Conservation (phyloP, 2,329 filamentous ascomycete genomes). For the Colletotrichum truncatum region DNA sequence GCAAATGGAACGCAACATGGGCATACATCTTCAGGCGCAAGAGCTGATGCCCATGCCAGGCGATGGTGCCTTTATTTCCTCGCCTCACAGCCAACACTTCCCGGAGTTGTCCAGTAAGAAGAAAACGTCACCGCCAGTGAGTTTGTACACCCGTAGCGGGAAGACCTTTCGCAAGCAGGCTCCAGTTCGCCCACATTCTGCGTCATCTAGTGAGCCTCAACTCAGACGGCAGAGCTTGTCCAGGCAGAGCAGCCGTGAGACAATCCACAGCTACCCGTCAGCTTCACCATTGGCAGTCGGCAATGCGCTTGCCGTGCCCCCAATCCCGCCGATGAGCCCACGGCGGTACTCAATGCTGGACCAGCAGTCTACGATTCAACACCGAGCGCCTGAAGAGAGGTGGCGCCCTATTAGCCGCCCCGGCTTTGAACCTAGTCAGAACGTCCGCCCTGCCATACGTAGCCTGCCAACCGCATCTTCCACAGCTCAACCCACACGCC, state of each 20-base stretch:
- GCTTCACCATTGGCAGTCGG: constrained; percentile 29
- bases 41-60: not conserved
- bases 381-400: not conserved
- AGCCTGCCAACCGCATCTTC: constrained; percentile 15
- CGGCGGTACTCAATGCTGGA: constrained; percentile 11
- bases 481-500: constrained; percentile 21
- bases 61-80: not conserved
- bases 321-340: constrained; percentile 37
- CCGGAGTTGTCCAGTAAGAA: constrained; percentile 38
- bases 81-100: constrained; percentile 34
- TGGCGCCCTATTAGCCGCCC: constrained; percentile 6
- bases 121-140: constrained; percentile 51
- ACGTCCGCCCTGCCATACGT: not conserved
- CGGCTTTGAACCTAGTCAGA: not conserved
- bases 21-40: constrained; percentile 25
- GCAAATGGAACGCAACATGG: constrained; percentile 37
- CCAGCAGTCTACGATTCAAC: constrained; percentile 22
- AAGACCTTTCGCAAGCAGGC: constrained; percentile 41
- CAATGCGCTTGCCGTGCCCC: constrained; percentile 29
- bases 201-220: constrained; percentile 36
- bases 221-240: constrained; percentile 28
- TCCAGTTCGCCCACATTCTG: constrained; percentile 46
- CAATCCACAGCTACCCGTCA: constrained; percentile 32
- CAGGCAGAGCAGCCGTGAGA: constrained; percentile 33
- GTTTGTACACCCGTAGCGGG: constrained; percentile 50